These are phyloP conservation scores for Ascosphaera pollenicola DNA, from an alignment of 2,329 filamentous ascomycete genomes.

Conservation along the genomic window DNA sequence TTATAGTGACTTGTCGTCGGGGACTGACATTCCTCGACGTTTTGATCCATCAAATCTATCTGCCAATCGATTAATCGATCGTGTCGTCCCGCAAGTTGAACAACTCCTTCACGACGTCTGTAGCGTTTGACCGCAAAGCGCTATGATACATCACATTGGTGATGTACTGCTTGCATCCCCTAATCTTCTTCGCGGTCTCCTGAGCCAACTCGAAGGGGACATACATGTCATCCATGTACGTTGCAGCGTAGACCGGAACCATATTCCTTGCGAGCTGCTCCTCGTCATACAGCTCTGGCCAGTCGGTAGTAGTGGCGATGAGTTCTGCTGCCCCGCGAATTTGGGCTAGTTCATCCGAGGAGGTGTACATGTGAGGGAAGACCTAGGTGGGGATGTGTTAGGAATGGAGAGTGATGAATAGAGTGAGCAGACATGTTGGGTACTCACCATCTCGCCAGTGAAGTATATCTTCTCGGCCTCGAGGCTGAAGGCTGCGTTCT, in stretches of 20 bases:
- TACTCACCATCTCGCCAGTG: slow-evolving; percentile 59
- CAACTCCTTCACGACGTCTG: slow-evolving; percentile 54
- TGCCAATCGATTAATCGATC: slow-evolving; percentile 26
- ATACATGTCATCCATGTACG: slow-evolving; percentile 79
- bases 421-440: not conserved
- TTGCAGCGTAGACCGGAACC: slow-evolving; percentile 69
- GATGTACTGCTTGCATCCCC: slow-evolving; percentile 56
- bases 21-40: not conserved
- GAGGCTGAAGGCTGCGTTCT: slow-evolving; percentile 25
- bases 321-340: slow-evolving; percentile 47
- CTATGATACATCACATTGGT: slow-evolving; percentile 81
- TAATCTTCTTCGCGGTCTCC: slow-evolving; percentile 53
- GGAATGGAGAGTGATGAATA: slow-evolving; percentile 1
- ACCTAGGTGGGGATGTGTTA: slow-evolving; percentile 22
- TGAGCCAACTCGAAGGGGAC: slow-evolving; percentile 56
- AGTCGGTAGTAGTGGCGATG: slow-evolving; percentile 44
- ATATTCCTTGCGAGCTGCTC: slow-evolving; percentile 51
- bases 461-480: slow-evolving; percentile 44
- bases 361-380: slow-evolving; percentile 64
- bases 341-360: slow-evolving; percentile 51
- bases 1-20: not conserved
- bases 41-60: not conserved
- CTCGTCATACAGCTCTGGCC: slow-evolving; percentile 57
- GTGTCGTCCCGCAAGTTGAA: slow-evolving; percentile 55
- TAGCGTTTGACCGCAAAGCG: slow-evolving; percentile 48